Conservation (phyloP, 371 early-diverging fungal genomes). For the Blakeslea trispora region DNA sequence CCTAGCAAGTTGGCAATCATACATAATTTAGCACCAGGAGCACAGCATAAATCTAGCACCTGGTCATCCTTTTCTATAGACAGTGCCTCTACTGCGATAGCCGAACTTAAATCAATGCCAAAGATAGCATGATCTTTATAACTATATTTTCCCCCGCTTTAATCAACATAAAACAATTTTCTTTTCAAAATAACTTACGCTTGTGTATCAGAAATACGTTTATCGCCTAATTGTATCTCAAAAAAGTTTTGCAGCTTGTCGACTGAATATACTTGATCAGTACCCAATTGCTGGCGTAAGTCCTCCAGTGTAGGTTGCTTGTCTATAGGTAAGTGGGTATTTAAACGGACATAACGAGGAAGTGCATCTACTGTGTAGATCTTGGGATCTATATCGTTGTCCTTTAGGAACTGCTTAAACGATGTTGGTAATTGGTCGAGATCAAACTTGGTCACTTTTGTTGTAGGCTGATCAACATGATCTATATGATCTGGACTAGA, state of each 20-base stretch:
- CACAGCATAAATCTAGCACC: conserved; percentile 82
- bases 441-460: conserved; percentile 26
- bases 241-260: conserved; percentile 35
- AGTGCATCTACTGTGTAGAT: conserved; percentile 62
- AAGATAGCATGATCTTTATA: conserved; percentile 55
- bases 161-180: too few species aligned
- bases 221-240: conserved; percentile 26
- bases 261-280: conserved; percentile 37
- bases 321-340: conserved; percentile 43
- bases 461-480: not conserved
- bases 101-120: conserved; percentile 89
- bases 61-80: conserved; percentile 64
- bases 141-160: too few species aligned
- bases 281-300: conserved; percentile 44
- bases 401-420: conserved; percentile 61
- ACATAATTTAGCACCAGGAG: conserved; percentile 85
- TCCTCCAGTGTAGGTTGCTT: conserved; percentile 43
- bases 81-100: conserved; percentile 66
- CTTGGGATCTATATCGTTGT: conserved; percentile 66
- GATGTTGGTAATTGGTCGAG: conserved; percentile 52
- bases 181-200: too few species aligned
- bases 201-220: conserved; percentile 43
- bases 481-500: conserved; percentile 1
- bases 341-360: conserved; percentile 75
- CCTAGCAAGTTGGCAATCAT: conserved; percentile 74